Percentiles rank a stretch among this genome's conserved stretches.
Conservation (phyloP, 1,284 basidiomycete genomes). For the Lignosus rhinocerotis region DNA sequence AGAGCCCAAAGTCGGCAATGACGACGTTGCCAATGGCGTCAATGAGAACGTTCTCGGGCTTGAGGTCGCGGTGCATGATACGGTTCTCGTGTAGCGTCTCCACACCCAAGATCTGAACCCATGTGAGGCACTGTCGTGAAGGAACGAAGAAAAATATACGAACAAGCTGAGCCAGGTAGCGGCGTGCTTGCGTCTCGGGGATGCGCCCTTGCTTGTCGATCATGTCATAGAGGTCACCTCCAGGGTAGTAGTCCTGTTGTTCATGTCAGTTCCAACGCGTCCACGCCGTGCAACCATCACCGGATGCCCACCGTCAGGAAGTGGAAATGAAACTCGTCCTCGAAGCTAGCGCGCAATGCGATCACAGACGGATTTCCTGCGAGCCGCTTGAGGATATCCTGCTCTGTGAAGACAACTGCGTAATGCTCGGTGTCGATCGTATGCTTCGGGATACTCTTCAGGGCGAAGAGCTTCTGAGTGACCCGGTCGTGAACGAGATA, state of each 20-base stretch:
- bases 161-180: conserved; percentile 28
- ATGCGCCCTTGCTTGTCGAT: conserved; percentile 15
- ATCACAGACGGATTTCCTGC: conserved; percentile 19
- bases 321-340: conserved; percentile 33
- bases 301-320: conserved; percentile 24
- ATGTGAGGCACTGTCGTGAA: conserved; percentile 46
- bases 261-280: background rate
- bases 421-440: conserved; percentile 1
- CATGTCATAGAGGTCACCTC: conserved; percentile 23
- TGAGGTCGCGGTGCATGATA: conserved; percentile 36
- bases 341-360: conserved; percentile 24
- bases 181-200: conserved; percentile 5
- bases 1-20: conserved; percentile 66
- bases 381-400: conserved; percentile 12
- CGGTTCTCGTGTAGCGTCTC: conserved; percentile 45
- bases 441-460: conserved; percentile 29
- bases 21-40: conserved; percentile 49
- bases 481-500: conserved; percentile 23
- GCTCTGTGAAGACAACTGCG: conserved; percentile 16
- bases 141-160: conserved; percentile 20
- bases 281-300: background rate
- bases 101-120: conserved; percentile 17
- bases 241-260: conserved; percentile 22
- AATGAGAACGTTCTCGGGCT: conserved; percentile 62
- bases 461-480: conserved; percentile 19